Evolutionary conservation across 176 grass and related monocot genomes (phyloP).

Genomic region (Raddia guianensis): DNA sequence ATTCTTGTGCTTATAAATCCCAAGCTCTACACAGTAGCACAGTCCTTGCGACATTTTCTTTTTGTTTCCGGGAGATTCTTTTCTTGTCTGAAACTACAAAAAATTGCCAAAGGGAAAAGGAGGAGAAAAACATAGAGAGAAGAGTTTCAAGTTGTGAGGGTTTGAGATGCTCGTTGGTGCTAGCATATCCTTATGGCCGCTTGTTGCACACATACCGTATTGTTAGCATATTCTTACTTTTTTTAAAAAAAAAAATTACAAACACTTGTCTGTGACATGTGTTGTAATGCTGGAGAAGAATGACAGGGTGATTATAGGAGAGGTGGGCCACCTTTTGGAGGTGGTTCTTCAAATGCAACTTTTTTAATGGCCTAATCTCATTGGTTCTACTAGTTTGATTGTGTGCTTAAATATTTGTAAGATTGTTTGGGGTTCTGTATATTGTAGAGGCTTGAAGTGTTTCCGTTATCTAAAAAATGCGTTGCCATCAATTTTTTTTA

Average conservation of each 20-base stretch:
- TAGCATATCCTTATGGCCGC: not conserved
- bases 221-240: not conserved
- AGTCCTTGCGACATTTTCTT: not conserved
- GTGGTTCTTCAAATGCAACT: no score
- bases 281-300: no score
- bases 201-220: not conserved
- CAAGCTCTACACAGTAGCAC: not conserved
- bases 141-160: not conserved
- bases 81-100: not conserved
- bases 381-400: no score
- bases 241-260: not conserved
- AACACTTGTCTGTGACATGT: no score
- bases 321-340: no score
- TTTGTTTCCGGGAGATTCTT: not conserved
- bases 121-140: not conserved
- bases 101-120: not conserved
- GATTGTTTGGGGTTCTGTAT: no score
- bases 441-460: no score
- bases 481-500: no score
- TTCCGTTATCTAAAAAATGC: no score
- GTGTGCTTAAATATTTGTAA: no score
- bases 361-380: no score
- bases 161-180: not conserved
- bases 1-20: not conserved
- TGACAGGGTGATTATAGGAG: no score